phyloP scores from a whole-genome alignment of 208 protist genomes.

The Novymonas esmeraldas region DNA sequence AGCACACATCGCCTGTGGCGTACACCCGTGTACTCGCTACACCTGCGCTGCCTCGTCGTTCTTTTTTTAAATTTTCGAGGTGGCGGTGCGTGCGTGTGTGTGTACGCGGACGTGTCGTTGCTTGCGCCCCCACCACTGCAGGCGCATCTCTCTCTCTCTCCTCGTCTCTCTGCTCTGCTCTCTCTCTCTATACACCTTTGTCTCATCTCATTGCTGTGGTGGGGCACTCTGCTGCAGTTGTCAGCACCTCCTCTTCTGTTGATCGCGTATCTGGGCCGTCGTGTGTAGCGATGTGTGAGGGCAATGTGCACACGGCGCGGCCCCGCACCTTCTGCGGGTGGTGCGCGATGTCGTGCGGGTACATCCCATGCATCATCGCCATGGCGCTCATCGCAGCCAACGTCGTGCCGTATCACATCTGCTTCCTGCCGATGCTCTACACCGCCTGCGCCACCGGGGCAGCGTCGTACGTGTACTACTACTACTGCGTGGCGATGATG shows the following conservation, averaged over 20 bases:
- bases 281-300: constrained; percentile 40
- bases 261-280: not conserved
- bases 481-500: constrained; percentile 57
- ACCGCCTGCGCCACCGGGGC: constrained; percentile 29
- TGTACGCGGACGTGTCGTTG: too few relatives aligned
- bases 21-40: too few relatives aligned
- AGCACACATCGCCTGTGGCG: too few relatives aligned
- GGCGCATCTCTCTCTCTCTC: too few relatives aligned
- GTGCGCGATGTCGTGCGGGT: constrained; percentile 32
- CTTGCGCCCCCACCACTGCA: too few relatives aligned
- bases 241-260: too few relatives aligned
- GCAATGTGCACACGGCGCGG: constrained; percentile 33
- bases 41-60: too few relatives aligned
- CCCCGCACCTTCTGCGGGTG: constrained; percentile 31
- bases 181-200: too few relatives aligned
- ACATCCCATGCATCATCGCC: constrained; percentile 52
- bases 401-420: constrained; percentile 56
- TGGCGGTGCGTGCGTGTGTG: too few relatives aligned
- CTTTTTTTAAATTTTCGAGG: too few relatives aligned
- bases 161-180: too few relatives aligned
- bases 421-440: constrained; percentile 40
- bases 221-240: not conserved
- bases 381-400: constrained; percentile 45
- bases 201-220: too few relatives aligned
- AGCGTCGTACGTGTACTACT: constrained; percentile 56